Evolutionary conservation across 148 eudicot genomes (phyloP).

Genomic region (Dianthus caryophyllus): DNA sequence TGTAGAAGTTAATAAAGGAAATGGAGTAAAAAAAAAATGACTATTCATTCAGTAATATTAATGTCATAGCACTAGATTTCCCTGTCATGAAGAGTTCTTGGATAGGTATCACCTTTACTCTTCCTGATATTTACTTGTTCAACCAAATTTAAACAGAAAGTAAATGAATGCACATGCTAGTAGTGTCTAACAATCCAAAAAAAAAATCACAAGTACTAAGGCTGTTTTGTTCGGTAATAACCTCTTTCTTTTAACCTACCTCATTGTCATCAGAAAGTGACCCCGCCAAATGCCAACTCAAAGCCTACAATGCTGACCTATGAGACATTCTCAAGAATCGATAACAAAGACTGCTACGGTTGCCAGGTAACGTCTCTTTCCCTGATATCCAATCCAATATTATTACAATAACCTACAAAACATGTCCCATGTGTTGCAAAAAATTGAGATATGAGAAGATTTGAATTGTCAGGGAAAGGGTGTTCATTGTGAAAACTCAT

Average conservation of each 20-base stretch:
- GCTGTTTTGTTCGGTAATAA: not conserved
- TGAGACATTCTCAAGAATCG: not conserved
- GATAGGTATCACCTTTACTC: not conserved
- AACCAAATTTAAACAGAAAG: not conserved
- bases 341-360: not conserved
- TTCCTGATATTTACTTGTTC: not conserved
- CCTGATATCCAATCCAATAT: no score
- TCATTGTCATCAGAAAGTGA: conserved; percentile 7
- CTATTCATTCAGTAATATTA: no score
- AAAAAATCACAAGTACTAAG: not conserved
- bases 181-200: not conserved
- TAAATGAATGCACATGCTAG: not conserved
- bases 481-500: no score
- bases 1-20: no score
- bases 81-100: no score
- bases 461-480: no score
- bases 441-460: no score
- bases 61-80: no score
- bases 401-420: no score
- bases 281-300: not conserved
- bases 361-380: no score
- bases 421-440: no score
- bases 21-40: no score
- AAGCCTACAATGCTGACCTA: not conserved
- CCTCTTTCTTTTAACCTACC: not conserved